These are phyloP conservation scores for Lenzites betulinus DNA, from an alignment of 768 basidiomycete species.

Conservation along the genomic window DNA sequence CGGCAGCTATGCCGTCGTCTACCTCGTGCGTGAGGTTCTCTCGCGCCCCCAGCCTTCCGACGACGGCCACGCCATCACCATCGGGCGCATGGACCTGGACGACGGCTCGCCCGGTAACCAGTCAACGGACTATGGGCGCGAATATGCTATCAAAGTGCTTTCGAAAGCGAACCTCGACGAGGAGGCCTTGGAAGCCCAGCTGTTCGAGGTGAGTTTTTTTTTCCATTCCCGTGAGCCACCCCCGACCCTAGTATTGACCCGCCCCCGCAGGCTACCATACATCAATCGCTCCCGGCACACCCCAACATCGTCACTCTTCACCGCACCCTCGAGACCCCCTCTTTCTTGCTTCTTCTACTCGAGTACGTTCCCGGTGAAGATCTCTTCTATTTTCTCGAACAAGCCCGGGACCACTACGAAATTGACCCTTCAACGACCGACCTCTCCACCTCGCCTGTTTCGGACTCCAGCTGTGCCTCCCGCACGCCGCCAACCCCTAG, in stretches of 20 bases:
- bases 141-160: conserved; percentile 95
- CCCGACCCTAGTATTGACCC: conserved; percentile 6
- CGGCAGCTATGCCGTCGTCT: conserved; percentile 93
- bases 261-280: conserved; percentile 75
- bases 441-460: conserved; percentile 24
- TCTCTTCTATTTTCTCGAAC: conserved; percentile 97
- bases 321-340: conserved; percentile 88
- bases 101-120: conserved; percentile 27
- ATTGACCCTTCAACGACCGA: conserved; percentile 38
- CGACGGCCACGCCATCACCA: conserved; percentile 50
- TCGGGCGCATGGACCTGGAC: conserved; percentile 35
- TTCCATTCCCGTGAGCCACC: too few relatives aligned
- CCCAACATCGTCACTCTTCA: conserved; percentile 95
- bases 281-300: conserved; percentile 88
- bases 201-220: conserved; percentile 71
- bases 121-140: conserved; percentile 59
- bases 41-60: conserved; percentile 38
- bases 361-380: conserved; percentile 98
- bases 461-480: conserved; percentile 37
- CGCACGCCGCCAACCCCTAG: conserved; percentile 92
- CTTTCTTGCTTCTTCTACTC: conserved; percentile 88
- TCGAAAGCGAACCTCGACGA: conserved; percentile 92
- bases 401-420: conserved; percentile 86
- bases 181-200: conserved; percentile 84
- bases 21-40: conserved; percentile 79